Percentiles rank a stretch among this genome's conserved stretches.
These are phyloP conservation scores for Wallacemonas sp. DNA, from an alignment of 208 protist species.

Conservation along the genomic window DNA sequence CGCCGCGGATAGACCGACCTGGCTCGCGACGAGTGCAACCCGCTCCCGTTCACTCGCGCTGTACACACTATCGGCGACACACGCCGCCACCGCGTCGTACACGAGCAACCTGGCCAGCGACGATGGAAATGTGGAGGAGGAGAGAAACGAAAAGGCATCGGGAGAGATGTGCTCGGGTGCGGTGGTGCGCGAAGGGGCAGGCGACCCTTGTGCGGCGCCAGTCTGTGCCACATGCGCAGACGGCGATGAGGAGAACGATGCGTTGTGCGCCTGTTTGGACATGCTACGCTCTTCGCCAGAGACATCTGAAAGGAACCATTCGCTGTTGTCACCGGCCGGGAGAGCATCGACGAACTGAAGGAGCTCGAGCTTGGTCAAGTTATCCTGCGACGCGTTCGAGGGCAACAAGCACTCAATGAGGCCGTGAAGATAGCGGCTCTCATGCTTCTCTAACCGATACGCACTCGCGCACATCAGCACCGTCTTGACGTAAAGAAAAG, in stretches of 20 bases:
- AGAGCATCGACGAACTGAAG: slow-evolving; percentile 65
- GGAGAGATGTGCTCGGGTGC: not conserved
- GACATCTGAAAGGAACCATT: not conserved
- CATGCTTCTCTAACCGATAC: slow-evolving; percentile 24
- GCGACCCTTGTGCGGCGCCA: not conserved
- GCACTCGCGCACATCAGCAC: slow-evolving; percentile 61
- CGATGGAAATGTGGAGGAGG: slow-evolving; percentile 40
- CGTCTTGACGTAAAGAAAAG: slow-evolving; percentile 77
- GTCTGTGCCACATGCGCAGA: not conserved
- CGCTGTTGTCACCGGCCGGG: slow-evolving; percentile 12
- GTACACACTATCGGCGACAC: slow-evolving; percentile 57
- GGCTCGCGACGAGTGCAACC: slow-evolving; percentile 53
- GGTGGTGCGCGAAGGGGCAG: not conserved
- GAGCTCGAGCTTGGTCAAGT: slow-evolving; percentile 58
- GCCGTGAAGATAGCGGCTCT: slow-evolving; percentile 57
- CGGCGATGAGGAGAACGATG: not conserved
- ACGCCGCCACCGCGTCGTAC: slow-evolving; percentile 71
- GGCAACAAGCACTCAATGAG: slow-evolving; percentile 61
- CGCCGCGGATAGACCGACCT: slow-evolving; percentile 56
- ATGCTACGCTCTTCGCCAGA: no score
- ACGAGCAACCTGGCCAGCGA: slow-evolving; percentile 53
- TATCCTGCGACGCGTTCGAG: slow-evolving; percentile 35
- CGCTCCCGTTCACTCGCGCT: slow-evolving; percentile 44
- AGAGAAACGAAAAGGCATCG: slow-evolving; percentile 37
- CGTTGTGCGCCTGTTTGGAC: no score